Evolutionary conservation across 1,284 basidiomycete genomes (phyloP), one percentile per base, ranked within the genome.

Genomic region (Schizopora paradoxa): DNA sequence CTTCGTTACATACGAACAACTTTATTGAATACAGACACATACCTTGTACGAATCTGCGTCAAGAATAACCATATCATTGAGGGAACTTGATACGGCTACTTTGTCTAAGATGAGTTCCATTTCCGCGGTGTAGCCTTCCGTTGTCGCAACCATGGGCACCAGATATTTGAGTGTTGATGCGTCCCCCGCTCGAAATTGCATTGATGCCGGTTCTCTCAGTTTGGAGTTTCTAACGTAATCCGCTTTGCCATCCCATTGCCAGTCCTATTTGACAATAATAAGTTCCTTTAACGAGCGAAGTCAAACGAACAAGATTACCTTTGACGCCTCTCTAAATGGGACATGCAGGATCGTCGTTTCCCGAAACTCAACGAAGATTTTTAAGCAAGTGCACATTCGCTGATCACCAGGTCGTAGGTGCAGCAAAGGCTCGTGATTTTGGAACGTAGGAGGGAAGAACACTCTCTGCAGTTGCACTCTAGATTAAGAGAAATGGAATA

Each of bases 271-370:
- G 42, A 45, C 18, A 29, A 14, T 18, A 14, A 26, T 7, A 21
- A 33, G 21, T 8, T 34, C 3, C 5, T 18, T 23, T 43, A 25
- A 29, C 25, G 28, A 14, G 27, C 8, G 5, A 26, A 10, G 34
- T 6, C 28, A 29, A 21, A 51, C 48, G 32, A n/a, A n/a, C n/a
- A n/a, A n/a, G n/a, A n/a, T n/a, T 51, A 80, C 84, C 72, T 91
- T 92, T 0, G 88, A 91, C 0, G 82, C 65, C 63, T 97, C 92
- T 11, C 91, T 77, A 39, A 93, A 93, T 0, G 93, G 92, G 13
- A 95, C 72, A 35, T 87, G 77, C 11, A 95, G 58, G 0, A 76
- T 81, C 0, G 87, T 87, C 21, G 82, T 76, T 41, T 86, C 85
- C 6, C 79, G 74, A 42, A 97, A 69, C 61, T 90, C 86, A 14